Conservation (phyloP, 1,284 basidiomycete genomes). For the Ustilago nuda region DNA sequence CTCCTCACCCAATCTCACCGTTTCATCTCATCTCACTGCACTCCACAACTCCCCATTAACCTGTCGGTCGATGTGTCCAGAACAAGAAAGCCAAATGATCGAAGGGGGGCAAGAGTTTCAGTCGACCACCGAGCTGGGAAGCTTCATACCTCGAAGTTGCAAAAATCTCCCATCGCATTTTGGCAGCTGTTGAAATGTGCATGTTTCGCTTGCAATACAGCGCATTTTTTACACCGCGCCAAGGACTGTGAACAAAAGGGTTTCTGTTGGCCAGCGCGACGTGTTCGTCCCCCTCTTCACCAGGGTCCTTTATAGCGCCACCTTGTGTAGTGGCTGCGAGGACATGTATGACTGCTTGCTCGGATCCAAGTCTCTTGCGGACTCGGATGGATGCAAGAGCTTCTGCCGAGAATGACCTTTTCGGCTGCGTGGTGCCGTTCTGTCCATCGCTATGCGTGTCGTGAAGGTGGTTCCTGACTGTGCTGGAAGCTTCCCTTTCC, state of each 20-base stretch:
- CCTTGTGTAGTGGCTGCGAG: too few species aligned
- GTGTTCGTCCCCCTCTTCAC: neutral
- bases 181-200: slow-evolving; percentile 6
- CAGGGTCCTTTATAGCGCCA: too few species aligned
- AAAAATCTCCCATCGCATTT: neutral
- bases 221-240: neutral
- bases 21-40: neutral
- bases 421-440: too few species aligned
- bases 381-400: neutral
- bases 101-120: neutral
- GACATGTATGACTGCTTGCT: neutral
- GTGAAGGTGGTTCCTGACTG: neutral
- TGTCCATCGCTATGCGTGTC: too few species aligned
- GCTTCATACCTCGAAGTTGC: neutral
- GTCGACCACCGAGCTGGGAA: slow-evolving; percentile 12
- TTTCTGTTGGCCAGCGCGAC: slow-evolving; percentile 8
- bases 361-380: neutral
- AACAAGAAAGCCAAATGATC: neutral
- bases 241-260: neutral
- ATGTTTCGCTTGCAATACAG: slow-evolving; percentile 1
- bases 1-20: neutral
- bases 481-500: neutral
- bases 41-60: neutral
- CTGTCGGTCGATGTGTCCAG: neutral
- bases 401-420: neutral